These are phyloP conservation scores for Rubia peregrina DNA, from an alignment of 305 asterid genomes.

Conservation along the genomic window DNA sequence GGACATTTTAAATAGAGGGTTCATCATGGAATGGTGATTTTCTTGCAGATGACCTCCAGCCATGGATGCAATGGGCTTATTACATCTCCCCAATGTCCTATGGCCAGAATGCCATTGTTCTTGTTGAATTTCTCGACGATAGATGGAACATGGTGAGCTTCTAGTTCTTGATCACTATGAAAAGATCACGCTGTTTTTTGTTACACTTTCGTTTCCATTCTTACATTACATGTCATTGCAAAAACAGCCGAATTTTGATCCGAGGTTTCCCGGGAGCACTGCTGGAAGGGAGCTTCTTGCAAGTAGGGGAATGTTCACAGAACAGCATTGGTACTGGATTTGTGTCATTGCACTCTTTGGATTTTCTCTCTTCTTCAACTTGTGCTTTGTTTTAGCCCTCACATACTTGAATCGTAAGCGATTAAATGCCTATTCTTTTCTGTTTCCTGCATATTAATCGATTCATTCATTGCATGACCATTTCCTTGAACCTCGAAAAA, in stretches of 20 bases:
- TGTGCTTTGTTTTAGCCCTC: slow-evolving; percentile 57
- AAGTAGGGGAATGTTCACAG: slow-evolving; percentile 70
- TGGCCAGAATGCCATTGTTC: slow-evolving; percentile 81
- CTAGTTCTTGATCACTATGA: not conserved
- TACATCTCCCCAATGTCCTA: slow-evolving; percentile 82
- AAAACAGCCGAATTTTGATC: slow-evolving; percentile 53
- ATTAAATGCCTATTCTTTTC: slow-evolving; percentile 9
- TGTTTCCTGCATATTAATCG: not conserved
- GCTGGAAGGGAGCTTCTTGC: slow-evolving; percentile 84
- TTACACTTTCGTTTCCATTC: not conserved
- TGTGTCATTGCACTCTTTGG: slow-evolving; percentile 71
- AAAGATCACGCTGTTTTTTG: not conserved
- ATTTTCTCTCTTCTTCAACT: slow-evolving; percentile 70
- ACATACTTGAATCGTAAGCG: slow-evolving; percentile 74
- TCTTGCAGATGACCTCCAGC: slow-evolving; percentile 60
- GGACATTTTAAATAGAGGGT: not conserved
- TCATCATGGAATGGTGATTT: slow-evolving; percentile 1
- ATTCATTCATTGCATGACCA: not conserved
- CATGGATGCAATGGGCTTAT: slow-evolving; percentile 87
- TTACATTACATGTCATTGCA: not conserved
- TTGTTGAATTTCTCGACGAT: slow-evolving; percentile 69
- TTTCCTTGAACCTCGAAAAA: slow-evolving; percentile 9
- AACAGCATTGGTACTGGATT: slow-evolving; percentile 74
- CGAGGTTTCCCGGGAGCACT: slow-evolving; percentile 50
- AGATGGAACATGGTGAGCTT: slow-evolving; percentile 82